Conservation (phyloP, 2,329 filamentous ascomycete genomes). For the Colletotrichum sp. region DNA sequence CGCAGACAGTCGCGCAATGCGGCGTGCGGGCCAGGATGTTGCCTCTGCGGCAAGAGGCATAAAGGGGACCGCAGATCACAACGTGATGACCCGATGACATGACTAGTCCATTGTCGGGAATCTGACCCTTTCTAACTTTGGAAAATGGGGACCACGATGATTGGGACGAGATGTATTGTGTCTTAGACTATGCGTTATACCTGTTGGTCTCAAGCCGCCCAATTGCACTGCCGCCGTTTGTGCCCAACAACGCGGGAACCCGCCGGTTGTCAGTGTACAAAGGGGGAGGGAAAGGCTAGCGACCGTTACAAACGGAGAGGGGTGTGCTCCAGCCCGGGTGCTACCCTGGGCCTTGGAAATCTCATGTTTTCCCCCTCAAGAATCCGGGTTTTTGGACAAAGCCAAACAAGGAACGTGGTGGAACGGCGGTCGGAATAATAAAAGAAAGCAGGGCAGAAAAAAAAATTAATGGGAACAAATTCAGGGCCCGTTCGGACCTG, state of each 20-base stretch:
- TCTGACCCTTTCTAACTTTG: slow-evolving; percentile 14
- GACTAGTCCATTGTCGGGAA: slow-evolving; percentile 12
- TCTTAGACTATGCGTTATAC: background rate
- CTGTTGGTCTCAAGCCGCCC: slow-evolving; percentile 8
- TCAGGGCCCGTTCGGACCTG: background rate
- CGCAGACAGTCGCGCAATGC: background rate
- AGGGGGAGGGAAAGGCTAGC: background rate
- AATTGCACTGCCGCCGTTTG: background rate
- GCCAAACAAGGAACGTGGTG: slow-evolving; percentile 17
- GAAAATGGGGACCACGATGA: background rate
- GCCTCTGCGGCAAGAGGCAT: background rate
- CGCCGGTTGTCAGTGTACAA: background rate
- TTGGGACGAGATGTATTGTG: slow-evolving; percentile 6
- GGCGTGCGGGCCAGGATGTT: background rate
- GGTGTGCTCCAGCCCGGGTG: background rate
- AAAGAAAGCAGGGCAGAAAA: slow-evolving; percentile 15
- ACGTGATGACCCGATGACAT: slow-evolving; percentile 12
- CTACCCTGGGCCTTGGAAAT: slow-evolving; percentile 13
- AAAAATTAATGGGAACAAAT: background rate
- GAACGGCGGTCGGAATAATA: background rate
- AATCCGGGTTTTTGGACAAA: slow-evolving; percentile 14
- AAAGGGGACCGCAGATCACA: slow-evolving; percentile 16
- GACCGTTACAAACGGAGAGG: background rate
- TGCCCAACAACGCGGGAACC: background rate
- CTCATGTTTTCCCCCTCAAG: background rate